phyloP scores from a whole-genome alignment of 108 stramenopile species.

The Skeletonema costatum region DNA sequence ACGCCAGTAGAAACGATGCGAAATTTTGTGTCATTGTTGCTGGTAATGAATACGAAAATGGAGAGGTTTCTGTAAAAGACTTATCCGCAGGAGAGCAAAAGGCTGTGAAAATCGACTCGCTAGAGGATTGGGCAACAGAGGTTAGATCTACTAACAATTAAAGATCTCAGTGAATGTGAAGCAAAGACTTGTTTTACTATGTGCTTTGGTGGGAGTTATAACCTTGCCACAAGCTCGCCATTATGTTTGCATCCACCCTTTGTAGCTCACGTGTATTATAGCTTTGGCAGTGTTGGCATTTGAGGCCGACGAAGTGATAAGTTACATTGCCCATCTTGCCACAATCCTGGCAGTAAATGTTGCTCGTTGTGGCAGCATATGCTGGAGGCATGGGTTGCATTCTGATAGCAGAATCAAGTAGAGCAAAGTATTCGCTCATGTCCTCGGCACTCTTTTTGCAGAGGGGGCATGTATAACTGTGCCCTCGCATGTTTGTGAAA shows the following conservation, averaged over 20 bases:
- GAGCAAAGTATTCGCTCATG: conserved; percentile 85
- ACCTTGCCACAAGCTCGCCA: conserved; percentile 33
- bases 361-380: conserved; percentile 68
- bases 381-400: conserved; percentile 89
- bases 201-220: neutral
- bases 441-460: conserved; percentile 88
- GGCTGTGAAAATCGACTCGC: conserved; percentile 58
- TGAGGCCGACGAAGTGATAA: conserved; percentile 88
- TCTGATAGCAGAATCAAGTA: conserved; percentile 82
- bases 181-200: neutral
- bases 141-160: neutral
- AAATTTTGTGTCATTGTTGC: conserved; percentile 88
- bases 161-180: neutral
- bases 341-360: conserved; percentile 91
- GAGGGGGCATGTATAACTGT: conserved; percentile 79
- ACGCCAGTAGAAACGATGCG: conserved; percentile 91
- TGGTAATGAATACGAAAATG: conserved; percentile 83
- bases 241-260: conserved; percentile 53
- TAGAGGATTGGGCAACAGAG: conserved; percentile 54
- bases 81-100: conserved; percentile 68
- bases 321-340: conserved; percentile 70
- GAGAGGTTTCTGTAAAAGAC: conserved; percentile 85
- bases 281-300: conserved; percentile 80
- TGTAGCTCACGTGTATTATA: conserved; percentile 88
- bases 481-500: conserved; percentile 72